Base-by-base conservation (phyloP, 768 basidiomycete genomes). In the Galerina sulciceps region DNA sequence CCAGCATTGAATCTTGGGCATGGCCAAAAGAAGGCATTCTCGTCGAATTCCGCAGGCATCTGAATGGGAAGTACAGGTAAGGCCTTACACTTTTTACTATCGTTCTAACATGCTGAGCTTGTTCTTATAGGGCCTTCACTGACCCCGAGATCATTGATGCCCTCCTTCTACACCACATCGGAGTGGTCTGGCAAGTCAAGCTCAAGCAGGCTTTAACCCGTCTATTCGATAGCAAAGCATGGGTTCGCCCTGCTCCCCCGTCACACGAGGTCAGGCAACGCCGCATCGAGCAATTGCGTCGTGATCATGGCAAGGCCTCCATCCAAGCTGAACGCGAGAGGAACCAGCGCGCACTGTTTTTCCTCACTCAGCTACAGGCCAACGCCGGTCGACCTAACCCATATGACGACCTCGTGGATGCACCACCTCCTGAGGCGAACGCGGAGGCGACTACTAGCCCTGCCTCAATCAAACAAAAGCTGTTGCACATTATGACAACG, bases 1-100 rank as follows among this genome's bases (percentile, higher is more conserved):
- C 75, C 2, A 70, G 70, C 51, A 57, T 82, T 10, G 72, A 75
- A 3, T 58, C 71, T 4, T 82, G 81, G 81, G 60, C 73, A 1
- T 83, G 81, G 81, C 79, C 80, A 3, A 60, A 60, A 2, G 72
- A 76, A 23, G 81, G 81, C 1, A 68, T 78, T 18, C 49, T 61
- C 22, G 69, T 82, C 6, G 79, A 83, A 50, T 79, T 81, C 72
- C 73, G 81, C 13, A 71, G 81, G 5, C 76, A 78, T 69, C 67
- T 83, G 34, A 79, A 79, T 58, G 81, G 81, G 1, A 81, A 81
- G 68, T 82, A 81, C 57, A 69, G 75, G 75, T 73, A n/a, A 55
- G 59, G 34, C 10, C 26, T 31, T 31, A 43, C n/a, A 17, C 36
- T 58, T 20, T 18, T 14, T 10, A 11, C 15, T 4, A 9, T 44